These are phyloP conservation scores for Galeopsis tetrahit DNA, from an alignment of 257 asterid species.

Conservation along the genomic window DNA sequence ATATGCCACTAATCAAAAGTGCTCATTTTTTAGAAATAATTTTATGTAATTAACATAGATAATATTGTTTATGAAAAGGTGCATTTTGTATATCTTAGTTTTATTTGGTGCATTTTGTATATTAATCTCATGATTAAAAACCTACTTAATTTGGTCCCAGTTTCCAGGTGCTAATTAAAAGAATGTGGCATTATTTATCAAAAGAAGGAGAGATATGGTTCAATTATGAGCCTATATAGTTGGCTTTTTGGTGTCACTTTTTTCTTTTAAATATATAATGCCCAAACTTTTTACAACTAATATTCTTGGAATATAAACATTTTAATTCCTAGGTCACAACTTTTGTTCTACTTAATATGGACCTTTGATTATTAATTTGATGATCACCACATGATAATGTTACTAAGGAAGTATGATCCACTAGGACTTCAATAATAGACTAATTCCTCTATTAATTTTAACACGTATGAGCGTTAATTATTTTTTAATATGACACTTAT, in stretches of 20 bases:
- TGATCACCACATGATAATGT: neutral
- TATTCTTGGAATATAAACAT: neutral
- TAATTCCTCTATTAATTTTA: too few relatives aligned
- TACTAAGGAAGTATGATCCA: too few relatives aligned
- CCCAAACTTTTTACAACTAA: neutral
- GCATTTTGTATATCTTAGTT: slow-evolving; percentile 24
- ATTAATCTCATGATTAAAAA: slow-evolving; percentile 36
- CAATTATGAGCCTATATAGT: slow-evolving; percentile 28
- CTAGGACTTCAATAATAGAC: too few relatives aligned
- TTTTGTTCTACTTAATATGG: neutral
- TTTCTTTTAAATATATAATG: neutral
- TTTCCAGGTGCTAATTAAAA: slow-evolving; percentile 38
- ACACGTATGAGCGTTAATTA: too few relatives aligned
- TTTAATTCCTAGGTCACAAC: neutral
- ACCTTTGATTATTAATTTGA: neutral
- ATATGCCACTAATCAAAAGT: slow-evolving; percentile 40
- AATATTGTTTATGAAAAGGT: slow-evolving; percentile 41
- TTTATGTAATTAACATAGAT: slow-evolving; percentile 21
- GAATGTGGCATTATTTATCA: slow-evolving; percentile 18
- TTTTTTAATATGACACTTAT: too few relatives aligned
- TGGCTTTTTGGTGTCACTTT: slow-evolving; percentile 7
- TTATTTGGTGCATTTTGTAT: neutral
- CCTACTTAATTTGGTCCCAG: slow-evolving; percentile 40
- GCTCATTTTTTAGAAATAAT: slow-evolving; percentile 22
- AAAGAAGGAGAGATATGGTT: slow-evolving; percentile 9